phyloP scores from a whole-genome alignment of 139 green algal genomes.

The Diplosphaera chodatii region DNA sequence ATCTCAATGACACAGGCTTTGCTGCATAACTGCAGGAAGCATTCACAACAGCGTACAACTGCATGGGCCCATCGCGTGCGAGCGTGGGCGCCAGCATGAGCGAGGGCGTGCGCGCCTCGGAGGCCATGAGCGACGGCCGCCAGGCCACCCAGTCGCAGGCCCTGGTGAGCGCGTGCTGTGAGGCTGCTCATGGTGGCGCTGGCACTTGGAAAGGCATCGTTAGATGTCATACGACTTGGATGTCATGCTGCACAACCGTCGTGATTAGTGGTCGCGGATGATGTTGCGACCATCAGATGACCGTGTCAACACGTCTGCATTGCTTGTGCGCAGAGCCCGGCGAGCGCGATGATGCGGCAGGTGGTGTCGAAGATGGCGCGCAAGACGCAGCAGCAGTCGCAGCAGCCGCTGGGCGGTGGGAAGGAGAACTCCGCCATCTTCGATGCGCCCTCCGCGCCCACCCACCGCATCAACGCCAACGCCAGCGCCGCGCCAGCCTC shows the following conservation, averaged over 20 bases:
- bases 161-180: background rate
- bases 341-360: constrained; percentile 1
- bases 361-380: constrained; percentile 17
- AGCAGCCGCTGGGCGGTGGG: constrained; percentile 10
- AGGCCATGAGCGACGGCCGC: background rate
- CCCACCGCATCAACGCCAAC: constrained; percentile 17
- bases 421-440: constrained; percentile 22
- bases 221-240: no score
- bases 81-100: background rate
- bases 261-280: no score
- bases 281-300: no score
- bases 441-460: constrained; percentile 22
- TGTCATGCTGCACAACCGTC: no score
- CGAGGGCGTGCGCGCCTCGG: background rate
- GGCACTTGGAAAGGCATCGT: no score
- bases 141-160: background rate
- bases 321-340: constrained; percentile 4
- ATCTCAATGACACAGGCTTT: no score
- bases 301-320: no score
- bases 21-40: constrained; percentile 40
- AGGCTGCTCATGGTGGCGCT: no score
- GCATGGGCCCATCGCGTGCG: constrained; percentile 28
- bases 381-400: constrained; percentile 16
- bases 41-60: constrained; percentile 38
- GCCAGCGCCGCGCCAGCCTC: constrained; percentile 1